Conservation (phyloP, 106 monocot species). For the Hemerocallis citrina region DNA sequence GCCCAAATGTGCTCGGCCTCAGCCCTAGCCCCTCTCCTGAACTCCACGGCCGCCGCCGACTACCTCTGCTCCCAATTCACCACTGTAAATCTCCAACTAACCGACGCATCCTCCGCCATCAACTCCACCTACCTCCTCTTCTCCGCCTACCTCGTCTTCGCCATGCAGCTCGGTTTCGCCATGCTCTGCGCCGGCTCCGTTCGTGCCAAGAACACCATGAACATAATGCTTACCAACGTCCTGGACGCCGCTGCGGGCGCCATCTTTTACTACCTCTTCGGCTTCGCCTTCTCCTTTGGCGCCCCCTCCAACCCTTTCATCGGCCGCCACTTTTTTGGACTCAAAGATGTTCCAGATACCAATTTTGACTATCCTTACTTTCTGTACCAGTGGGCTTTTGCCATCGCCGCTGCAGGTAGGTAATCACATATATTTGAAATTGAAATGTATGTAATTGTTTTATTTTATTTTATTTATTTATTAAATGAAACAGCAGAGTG, state of each 20-base stretch:
- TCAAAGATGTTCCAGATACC: not conserved
- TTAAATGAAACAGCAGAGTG: too few relatives aligned
- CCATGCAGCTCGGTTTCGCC: conserved; percentile 96
- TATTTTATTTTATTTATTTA: too few relatives aligned
- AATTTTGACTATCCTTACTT: conserved; percentile 47
- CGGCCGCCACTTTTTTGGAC: conserved; percentile 19
- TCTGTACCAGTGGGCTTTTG: conserved; percentile 76
- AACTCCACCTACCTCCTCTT: conserved; percentile 75
- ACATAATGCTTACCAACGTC: conserved; percentile 98
- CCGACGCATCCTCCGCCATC: conserved; percentile 21
- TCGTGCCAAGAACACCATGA: conserved; percentile 89
- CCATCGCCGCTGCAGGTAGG: conserved; percentile 63
- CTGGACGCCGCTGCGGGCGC: conserved; percentile 81
- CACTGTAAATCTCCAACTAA: not conserved
- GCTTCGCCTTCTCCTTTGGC: conserved; percentile 69
- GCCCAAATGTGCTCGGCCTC: not conserved
- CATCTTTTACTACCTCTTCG: conserved; percentile 89
- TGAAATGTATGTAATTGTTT: too few relatives aligned
- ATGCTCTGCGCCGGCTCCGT: conserved; percentile 97
- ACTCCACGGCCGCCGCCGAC: conserved; percentile 9
- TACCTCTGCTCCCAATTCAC: conserved; percentile 5
- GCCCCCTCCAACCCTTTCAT: conserved; percentile 43
- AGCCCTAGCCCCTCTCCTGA: not conserved
- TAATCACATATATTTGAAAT: too few relatives aligned
- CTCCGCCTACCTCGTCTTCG: conserved; percentile 95